Evolutionary conservation across 257 asterid species (phyloP), one percentile per base, ranked within the genome.

Genomic region (Forsythia suspensa): DNA sequence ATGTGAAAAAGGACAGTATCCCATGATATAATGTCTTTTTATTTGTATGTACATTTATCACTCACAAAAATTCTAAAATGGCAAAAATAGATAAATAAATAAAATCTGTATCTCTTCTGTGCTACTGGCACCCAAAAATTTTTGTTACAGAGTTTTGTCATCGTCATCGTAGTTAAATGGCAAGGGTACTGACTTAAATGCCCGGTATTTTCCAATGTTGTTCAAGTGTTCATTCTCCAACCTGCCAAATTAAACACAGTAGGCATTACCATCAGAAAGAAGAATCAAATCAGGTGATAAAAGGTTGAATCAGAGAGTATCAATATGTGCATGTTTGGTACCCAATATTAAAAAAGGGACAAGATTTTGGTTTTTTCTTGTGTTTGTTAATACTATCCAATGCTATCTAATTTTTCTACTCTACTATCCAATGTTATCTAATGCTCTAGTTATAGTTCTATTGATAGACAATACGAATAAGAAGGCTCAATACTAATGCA

Each of bases 141-240:
- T 0, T 68, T 44, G 9, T 46, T n/a, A 13, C 38, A 67, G n/a
- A 18, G 51, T 3, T 43, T 34, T 70, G 4, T 36, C 74, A 57
- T 87, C 90, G 51, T 87, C 94, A 42, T 90, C 91, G 41, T 94
- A 89, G 89, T 87, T 86, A 86, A 92, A 94, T 20, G 97, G 97
- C 77, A 94, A 76, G 1, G 97, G 98, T 13, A 92, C 88, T 0
- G 94, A 73, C 77, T 91, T 94, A 85, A 87, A 89, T 2, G 97
- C 97, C 42, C 96, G 76, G 81, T 83, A 91, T 63, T 89, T 90
- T 15, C 96, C 98, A 1, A 92, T 96, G 70, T 92, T 94, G 83
- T 92, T 91, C 85, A 91, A 83, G 83, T 91, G 97, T 81, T 94
- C 98, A 46, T 94, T 91, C 85, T 94, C 98, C 82, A 92, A 52